A percentile compares a stretch with the other conserved stretches of the same genome.
Evolutionary conservation across 106 monocot genomes (phyloP).

Genomic region (Platanthera zijinensis): DNA sequence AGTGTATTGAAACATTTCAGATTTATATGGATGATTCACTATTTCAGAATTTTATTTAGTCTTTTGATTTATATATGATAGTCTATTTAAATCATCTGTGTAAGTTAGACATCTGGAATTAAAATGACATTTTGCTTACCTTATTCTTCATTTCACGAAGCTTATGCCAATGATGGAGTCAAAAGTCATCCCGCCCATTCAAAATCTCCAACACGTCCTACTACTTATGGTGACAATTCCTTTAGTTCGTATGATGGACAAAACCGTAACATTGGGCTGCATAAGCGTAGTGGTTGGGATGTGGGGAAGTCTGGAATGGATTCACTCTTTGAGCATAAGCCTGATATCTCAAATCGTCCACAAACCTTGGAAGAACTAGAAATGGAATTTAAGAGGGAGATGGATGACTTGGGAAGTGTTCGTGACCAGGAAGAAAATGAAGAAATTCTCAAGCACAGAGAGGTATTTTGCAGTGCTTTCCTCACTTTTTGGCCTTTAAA

Average conservation of each 20-base stretch:
- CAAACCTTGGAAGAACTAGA: conserved; percentile 71
- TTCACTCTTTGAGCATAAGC: conserved; percentile 26
- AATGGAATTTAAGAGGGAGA: conserved; percentile 64
- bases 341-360: conserved; percentile 27
- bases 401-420: conserved; percentile 38
- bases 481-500: background rate
- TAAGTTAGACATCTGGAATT: conserved; percentile 35
- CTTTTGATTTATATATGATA: conserved; percentile 28
- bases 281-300: conserved; percentile 40
- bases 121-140: conserved; percentile 41
- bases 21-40: conserved; percentile 27
- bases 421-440: conserved; percentile 88
- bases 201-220: conserved; percentile 49
- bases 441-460: conserved; percentile 73
- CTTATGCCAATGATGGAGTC: conserved; percentile 70
- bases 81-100: conserved; percentile 34
- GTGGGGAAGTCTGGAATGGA: conserved; percentile 34
- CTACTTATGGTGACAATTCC: conserved; percentile 31
- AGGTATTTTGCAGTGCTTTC: conserved; percentile 43
- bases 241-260: conserved; percentile 45
- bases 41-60: conserved; percentile 33
- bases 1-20: conserved; percentile 34
- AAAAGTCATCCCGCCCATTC: conserved; percentile 47
- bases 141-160: conserved; percentile 80
- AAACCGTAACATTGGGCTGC: conserved; percentile 20